Base-by-base conservation (phyloP, 2,329 filamentous ascomycete genomes). In the Alternaria solani region DNA sequence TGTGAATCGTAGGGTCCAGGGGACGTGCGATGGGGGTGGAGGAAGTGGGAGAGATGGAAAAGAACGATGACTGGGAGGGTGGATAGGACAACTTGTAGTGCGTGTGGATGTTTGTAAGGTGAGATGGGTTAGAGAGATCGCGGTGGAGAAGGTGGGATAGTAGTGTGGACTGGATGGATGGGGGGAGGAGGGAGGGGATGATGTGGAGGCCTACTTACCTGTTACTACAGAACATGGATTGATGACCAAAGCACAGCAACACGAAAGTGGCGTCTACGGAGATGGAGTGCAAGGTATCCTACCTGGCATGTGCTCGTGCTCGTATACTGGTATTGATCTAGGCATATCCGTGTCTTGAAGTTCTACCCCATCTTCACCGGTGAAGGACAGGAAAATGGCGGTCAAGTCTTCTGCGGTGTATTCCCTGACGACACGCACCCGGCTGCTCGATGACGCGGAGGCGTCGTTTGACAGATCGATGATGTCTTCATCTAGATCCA, bases 51-150 rank as follows among this genome's bases (percentile, higher is more conserved):
- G 71, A 23, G 5, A 67, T 88, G 39, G 81, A 82, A 69, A 87
- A 89, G 63, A 87, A 86, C 0, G 85, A 83, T 11, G 81, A 79
- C 55, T 4, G 74, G 76, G 60, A 20, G 3, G 69, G 51, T 4
- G 86, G 83, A 68, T 94, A 94, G 7, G 86, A 83, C 6, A 96
- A 76, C 32, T 88, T 75, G 78, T 94, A 92, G 79, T 96, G 92
- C 1, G 93, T 84, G 78, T 96, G 91, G n/a, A 98, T 82, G 78
- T 98, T 99, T 53, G 94, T 98, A 72, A 91, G 87, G 75, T 98
- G 93, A 4, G 81, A 75, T 3, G 88, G 87, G 65, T 91, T 87
- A 62, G 88, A 88, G 16, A 96, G 86, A 76, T 96, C 91, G 51
- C 86, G 86, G 79, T 96, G 92, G 30, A 97, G 82, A 63, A 97